Evolutionary conservation across 2,329 filamentous ascomycete species (phyloP).

Genomic region (Tolypocladium ovalisporum): DNA sequence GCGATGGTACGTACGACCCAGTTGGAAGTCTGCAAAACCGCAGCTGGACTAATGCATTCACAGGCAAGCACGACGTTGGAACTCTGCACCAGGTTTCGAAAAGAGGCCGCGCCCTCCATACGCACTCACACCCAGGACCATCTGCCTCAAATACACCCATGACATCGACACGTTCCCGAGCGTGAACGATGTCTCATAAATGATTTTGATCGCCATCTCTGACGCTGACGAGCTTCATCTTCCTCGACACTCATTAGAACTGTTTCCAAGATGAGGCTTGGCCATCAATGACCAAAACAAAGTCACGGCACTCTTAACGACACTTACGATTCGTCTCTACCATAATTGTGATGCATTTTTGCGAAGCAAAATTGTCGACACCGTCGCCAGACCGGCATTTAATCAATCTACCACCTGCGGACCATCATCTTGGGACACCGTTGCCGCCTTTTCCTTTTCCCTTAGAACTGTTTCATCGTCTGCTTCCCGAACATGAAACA

Average conservation of each 20-base stretch:
- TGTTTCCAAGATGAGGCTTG: slow-evolving; percentile 4
- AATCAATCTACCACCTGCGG: not conserved
- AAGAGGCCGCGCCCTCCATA: slow-evolving; percentile 29
- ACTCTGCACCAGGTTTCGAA: slow-evolving; percentile 39
- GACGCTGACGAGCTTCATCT: not conserved
- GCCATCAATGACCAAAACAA: slow-evolving; percentile 12
- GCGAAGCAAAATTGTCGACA: not conserved
- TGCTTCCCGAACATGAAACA: not conserved
- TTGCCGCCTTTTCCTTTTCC: not conserved
- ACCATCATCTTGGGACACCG: not conserved
- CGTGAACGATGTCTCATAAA: slow-evolving; percentile 8
- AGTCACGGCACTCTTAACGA: slow-evolving; percentile 17
- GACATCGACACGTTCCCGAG: slow-evolving; percentile 23
- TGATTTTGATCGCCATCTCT: not conserved
- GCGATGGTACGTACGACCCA: slow-evolving; percentile 62
- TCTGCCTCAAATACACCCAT: slow-evolving; percentile 23
- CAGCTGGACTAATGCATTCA: slow-evolving; percentile 10
- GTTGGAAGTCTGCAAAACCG: not conserved
- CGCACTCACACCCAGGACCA: slow-evolving; percentile 24
- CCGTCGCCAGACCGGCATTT: not conserved
- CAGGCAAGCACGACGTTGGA: slow-evolving; percentile 66
- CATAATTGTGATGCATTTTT: not conserved
- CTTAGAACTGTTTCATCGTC: not conserved
- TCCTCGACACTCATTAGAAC: not conserved
- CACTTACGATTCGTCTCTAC: slow-evolving; percentile 16